Evolutionary conservation across 331 rosid species (phyloP), one percentile per base, ranked within the genome.

Genomic region (Quercus tomentella): DNA sequence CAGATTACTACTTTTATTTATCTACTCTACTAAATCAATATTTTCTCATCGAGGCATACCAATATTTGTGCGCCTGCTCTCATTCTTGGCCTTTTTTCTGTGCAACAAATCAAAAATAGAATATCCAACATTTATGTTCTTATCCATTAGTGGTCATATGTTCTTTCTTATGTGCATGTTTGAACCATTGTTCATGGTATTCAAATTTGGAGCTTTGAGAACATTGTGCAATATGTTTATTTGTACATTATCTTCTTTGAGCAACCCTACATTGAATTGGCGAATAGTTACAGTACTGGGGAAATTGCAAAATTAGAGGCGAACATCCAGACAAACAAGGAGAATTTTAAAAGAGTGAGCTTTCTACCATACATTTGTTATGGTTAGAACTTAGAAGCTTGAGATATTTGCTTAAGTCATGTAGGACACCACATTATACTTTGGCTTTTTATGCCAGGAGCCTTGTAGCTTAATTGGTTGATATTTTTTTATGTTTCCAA

Each of bases 231-330:
- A 2, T 41, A 41, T 41, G 49, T 52, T 26, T 45, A 60, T 77
- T 58, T 56, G 22, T 23, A 61, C 21, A 60, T 63, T 28, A 10
- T 56, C 62, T 65, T 45, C 79, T 33, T 56, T 63, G 77, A 79
- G 82, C 92, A 92, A 94, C 86, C 91, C 68, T 94, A 92, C 84
- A 41, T 87, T 55, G 97, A 90, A 69, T 71, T 94, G 84, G 97
- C 94, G 51, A 76, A 75, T 73, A 72, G 85, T 75, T 94, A 88
- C 41, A 70, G 84, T 84, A 84, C 81, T 7, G 91, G 89, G 58
- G 88, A 89, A 69, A 86, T 89, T 79, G 80, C 82, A 56, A 91
- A 88, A 63, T 77, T 91, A 57, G 86, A 91, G 83, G 69, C 82
- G 4, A 77, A 68, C 66, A 85, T 89, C 74, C 83, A 91, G 77